Base-by-base conservation (phyloP, 1,139 yeast species). In the Kodamaea anthophila region DNA sequence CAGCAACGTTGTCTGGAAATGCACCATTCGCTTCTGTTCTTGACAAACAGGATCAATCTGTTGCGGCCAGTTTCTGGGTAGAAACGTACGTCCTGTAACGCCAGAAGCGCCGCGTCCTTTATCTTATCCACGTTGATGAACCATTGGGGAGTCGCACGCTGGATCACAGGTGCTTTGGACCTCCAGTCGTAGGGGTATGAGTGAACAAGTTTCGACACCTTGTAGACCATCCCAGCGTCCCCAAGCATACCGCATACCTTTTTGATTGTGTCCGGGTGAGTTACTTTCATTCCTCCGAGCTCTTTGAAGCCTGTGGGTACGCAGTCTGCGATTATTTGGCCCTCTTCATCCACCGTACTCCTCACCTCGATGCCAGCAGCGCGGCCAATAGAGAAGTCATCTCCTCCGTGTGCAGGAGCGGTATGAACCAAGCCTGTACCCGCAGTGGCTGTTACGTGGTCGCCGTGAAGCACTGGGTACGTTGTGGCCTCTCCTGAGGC, bases 121-220 rank as follows among this genome's bases (percentile, higher is more conserved):
- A 88, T 78, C 34, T 72, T 70, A 21, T 78, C 83, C 16, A 91
- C 82, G 50, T 88, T 85, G 4, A 94, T 85, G 57, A 91, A 91
- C 93, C 97, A 91, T 53, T 91, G 99, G 1, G 96, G 93, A 0
- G 98, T 91, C 0, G 98, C 80, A 34, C 97, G 67, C 40, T 91
- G 87, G 32, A 91, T 79, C n/a, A 93, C 88, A 0, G 98, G 98
- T 26, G 81, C 82, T 48, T 87, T 87, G 3, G 95, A 84, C 45
- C 98, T 72, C 98, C 98, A 91, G 51, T 93, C 98, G 47, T 85
- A 87, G 0, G 98, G 98, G 44, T 88, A 91, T 2, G 93, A 85
- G 54, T 91, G 99, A 6, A 54, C 55, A 48, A 81, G 81, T 19
- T 64, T 59, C 35, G 77, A 65, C 5, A 69, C 42, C 16, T 64